Conservation (phyloP, 371 early-diverging fungal genomes). For the Mucor irregularis region DNA sequence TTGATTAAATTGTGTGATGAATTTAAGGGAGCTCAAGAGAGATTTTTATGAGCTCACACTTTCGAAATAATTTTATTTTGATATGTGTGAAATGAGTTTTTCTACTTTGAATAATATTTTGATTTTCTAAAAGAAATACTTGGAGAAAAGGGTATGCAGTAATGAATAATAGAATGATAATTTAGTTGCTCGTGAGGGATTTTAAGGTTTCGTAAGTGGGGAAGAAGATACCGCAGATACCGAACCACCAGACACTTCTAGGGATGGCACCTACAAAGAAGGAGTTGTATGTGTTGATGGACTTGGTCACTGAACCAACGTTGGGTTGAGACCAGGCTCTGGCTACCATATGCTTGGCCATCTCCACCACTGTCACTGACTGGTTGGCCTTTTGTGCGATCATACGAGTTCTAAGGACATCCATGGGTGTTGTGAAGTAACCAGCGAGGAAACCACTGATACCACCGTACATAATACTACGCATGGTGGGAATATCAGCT, state of each 20-base stretch:
- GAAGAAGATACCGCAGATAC: conserved; percentile 80
- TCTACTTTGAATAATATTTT: too few species aligned
- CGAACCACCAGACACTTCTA: conserved; percentile 77
- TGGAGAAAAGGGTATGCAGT: background rate
- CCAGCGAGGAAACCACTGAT: conserved; percentile 80
- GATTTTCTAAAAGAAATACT: too few species aligned
- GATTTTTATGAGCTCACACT: too few species aligned
- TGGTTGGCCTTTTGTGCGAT: conserved; percentile 57
- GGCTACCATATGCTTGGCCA: conserved; percentile 28
- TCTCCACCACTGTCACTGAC: conserved; percentile 26
- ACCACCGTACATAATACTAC: conserved; percentile 74
- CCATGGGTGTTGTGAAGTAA: conserved; percentile 82
- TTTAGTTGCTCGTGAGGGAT: conserved; percentile 33
- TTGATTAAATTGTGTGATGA: too few species aligned
- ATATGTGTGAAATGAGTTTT: too few species aligned
- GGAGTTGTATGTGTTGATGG: conserved; percentile 23
- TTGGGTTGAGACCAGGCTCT: conserved; percentile 7
- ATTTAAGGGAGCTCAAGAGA: too few species aligned
- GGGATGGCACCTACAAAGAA: conserved; percentile 72
- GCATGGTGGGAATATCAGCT: conserved; percentile 68
- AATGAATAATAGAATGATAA: background rate
- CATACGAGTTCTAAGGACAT: conserved; percentile 77
- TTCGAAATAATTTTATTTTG: too few species aligned
- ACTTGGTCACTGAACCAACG: conserved; percentile 3
- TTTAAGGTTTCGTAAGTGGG: conserved; percentile 73